Conservation (phyloP, 805 yeast genomes). For the Candida schatavii region DNA sequence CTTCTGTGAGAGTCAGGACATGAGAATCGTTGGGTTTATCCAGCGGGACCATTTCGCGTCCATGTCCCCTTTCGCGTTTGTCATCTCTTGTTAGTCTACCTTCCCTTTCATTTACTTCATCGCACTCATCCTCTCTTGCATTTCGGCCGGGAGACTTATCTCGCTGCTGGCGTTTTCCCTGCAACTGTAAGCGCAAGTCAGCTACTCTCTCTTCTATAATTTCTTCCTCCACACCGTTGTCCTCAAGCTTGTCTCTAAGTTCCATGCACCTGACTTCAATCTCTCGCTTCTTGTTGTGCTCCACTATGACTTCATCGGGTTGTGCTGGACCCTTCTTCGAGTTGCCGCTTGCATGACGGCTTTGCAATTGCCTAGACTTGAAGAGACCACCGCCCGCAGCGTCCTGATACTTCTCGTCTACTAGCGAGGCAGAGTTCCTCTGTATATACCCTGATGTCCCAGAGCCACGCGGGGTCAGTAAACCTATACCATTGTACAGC, state of each 20-base stretch:
- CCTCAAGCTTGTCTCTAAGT: constrained; percentile 51
- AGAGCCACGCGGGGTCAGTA: constrained; percentile 56
- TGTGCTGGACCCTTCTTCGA: constrained; percentile 8
- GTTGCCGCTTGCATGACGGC: constrained; percentile 13
- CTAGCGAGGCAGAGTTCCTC: constrained; percentile 32
- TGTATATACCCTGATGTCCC: constrained; percentile 65
- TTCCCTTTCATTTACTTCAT: not conserved
- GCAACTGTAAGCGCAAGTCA: constrained; percentile 20
- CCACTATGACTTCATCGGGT: constrained; percentile 18
- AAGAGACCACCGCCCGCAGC: constrained; percentile 34
- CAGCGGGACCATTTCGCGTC: no score
- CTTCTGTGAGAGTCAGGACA: no score
- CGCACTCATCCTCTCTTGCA: no score
- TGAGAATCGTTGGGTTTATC: no score
- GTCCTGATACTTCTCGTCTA: constrained; percentile 16
- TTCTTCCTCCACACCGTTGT: constrained; percentile 35
- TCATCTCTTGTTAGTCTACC: not conserved
- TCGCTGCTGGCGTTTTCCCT: no score
- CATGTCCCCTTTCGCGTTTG: no score
- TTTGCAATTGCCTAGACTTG: constrained; percentile 29
- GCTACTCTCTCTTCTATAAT: constrained; percentile 21
- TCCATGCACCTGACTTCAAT: constrained; percentile 50
- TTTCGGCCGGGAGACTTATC: no score
- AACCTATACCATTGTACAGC: constrained; percentile 60
- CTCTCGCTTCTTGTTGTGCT: constrained; percentile 34